Conservation (phyloP, 2,329 filamentous ascomycete genomes). For the Lachnellula willkommii region DNA sequence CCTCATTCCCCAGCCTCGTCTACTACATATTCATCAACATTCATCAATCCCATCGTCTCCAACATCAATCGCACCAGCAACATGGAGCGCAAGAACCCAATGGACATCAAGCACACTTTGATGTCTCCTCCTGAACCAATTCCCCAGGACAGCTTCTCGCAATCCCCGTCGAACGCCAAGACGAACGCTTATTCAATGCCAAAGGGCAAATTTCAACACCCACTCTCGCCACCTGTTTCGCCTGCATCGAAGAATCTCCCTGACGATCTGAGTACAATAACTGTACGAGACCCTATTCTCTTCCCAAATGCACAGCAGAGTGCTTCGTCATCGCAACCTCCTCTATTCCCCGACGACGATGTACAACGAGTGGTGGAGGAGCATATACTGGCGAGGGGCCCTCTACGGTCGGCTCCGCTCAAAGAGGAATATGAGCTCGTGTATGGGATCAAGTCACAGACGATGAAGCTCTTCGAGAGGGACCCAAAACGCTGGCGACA, state of each 20-base stretch:
- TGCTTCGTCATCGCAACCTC: constrained; percentile 40
- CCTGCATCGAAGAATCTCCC: constrained; percentile 36
- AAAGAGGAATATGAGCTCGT: constrained; percentile 50
- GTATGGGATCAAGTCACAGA: constrained; percentile 48
- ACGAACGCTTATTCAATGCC: constrained; percentile 29
- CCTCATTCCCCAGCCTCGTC: constrained; percentile 4
- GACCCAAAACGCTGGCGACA: constrained; percentile 25
- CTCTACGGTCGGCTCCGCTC: constrained; percentile 42
- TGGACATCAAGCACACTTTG: constrained; percentile 40
- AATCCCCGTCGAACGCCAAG: constrained; percentile 19
- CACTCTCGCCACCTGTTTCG: constrained; percentile 55
- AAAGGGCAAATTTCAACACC: constrained; percentile 35
- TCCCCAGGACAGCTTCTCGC: constrained; percentile 46
- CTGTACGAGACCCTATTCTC: constrained; percentile 49
- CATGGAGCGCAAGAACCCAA: constrained; percentile 23
- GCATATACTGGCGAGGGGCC: constrained; percentile 28
- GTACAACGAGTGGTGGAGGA: constrained; percentile 45
- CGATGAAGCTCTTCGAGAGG: constrained; percentile 35
- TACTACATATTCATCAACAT: constrained; percentile 13
- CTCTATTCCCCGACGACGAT: constrained; percentile 46
- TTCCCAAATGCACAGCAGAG: constrained; percentile 44
- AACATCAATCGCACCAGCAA: constrained; percentile 19
- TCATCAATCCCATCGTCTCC: constrained; percentile 20
- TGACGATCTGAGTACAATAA: constrained; percentile 33
- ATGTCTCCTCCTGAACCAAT: constrained; percentile 59